These are phyloP conservation scores for Verticillium nubilum DNA, from an alignment of 2,329 filamentous ascomycete species.

Conservation along the genomic window DNA sequence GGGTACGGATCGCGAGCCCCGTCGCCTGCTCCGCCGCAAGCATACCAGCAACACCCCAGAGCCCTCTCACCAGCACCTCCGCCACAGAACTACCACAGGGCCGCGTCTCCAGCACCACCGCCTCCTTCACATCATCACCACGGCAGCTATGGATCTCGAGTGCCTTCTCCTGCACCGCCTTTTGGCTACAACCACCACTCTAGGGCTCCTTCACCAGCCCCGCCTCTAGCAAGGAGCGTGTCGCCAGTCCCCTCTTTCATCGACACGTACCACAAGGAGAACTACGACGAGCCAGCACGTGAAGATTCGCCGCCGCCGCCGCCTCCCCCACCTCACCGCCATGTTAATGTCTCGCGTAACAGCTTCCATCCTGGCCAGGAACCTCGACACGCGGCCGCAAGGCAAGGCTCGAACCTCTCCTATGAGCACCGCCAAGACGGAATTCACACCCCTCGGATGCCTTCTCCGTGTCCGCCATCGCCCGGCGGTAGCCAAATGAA, in stretches of 20 bases:
- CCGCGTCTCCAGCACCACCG: conserved; percentile 20
- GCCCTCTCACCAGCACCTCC: conserved; percentile 27
- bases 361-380: neutral
- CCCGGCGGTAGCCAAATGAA: conserved; percentile 63
- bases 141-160: conserved; percentile 26
- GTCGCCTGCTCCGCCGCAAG: conserved; percentile 27
- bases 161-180: conserved; percentile 31
- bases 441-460: conserved; percentile 50
- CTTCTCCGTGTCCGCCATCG: conserved; percentile 64
- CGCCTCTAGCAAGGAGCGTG: neutral
- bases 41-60: conserved; percentile 14
- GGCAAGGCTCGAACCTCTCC: conserved; percentile 15
- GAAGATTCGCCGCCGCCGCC: conserved; percentile 68
- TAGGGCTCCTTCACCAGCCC: neutral
- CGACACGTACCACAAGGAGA: neutral
- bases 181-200: conserved; percentile 22
- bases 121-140: conserved; percentile 22
- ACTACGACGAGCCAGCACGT: conserved; percentile 18
- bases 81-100: conserved; percentile 9
- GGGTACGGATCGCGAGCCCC: conserved; percentile 26
- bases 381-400: neutral
- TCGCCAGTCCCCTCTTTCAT: neutral
- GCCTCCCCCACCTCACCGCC: conserved; percentile 77
- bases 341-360: conserved; percentile 35
- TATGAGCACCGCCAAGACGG: conserved; percentile 32